Percentiles rank a stretch among this genome's conserved stretches.
These are phyloP conservation scores for Lactarius quietus DNA, from an alignment of 768 basidiomycete species.

Conservation along the genomic window DNA sequence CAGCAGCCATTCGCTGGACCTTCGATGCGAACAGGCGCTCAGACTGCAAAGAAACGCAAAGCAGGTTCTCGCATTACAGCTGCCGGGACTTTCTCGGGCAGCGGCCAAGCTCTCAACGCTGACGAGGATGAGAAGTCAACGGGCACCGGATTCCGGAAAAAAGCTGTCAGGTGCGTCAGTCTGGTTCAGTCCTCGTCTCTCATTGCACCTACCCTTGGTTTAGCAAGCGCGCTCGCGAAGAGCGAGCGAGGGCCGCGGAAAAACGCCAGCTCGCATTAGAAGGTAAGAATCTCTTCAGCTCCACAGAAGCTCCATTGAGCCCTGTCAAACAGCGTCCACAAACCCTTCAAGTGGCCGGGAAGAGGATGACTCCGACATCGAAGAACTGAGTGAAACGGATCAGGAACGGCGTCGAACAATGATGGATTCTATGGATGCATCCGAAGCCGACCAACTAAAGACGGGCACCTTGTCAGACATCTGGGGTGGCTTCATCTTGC, in stretches of 20 bases:
- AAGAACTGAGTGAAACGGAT: conserved; percentile 38
- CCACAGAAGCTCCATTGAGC: not conserved
- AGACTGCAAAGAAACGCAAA: conserved; percentile 66
- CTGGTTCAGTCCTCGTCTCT: not conserved
- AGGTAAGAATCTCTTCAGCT: conserved; percentile 26
- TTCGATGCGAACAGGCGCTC: conserved; percentile 55
- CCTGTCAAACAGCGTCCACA: conserved; percentile 3
- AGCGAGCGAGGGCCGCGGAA: conserved; percentile 74
- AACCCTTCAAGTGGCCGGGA: not conserved
- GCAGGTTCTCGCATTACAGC: conserved; percentile 65
- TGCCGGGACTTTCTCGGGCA: conserved; percentile 55
- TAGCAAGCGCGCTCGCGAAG: conserved; percentile 78
- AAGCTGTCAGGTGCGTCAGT: conserved; percentile 54
- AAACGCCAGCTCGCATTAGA: conserved; percentile 47
- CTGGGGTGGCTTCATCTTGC: conserved; percentile 50
- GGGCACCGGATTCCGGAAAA: conserved; percentile 68
- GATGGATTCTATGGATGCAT: conserved; percentile 43
- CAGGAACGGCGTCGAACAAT: conserved; percentile 50
- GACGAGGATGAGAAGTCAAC: conserved; percentile 39
- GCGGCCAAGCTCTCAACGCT: conserved; percentile 48
- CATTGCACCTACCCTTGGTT: conserved; percentile 3
- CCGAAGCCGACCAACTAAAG: conserved; percentile 44
- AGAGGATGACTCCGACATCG: conserved; percentile 15
- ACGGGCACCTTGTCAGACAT: conserved; percentile 42
- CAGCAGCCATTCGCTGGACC: conserved; percentile 44